Evolutionary conservation across 2,329 filamentous ascomycete genomes (phyloP), one percentile per base, ranked within the genome.

Genomic region (Ceratocystis cubensis): DNA sequence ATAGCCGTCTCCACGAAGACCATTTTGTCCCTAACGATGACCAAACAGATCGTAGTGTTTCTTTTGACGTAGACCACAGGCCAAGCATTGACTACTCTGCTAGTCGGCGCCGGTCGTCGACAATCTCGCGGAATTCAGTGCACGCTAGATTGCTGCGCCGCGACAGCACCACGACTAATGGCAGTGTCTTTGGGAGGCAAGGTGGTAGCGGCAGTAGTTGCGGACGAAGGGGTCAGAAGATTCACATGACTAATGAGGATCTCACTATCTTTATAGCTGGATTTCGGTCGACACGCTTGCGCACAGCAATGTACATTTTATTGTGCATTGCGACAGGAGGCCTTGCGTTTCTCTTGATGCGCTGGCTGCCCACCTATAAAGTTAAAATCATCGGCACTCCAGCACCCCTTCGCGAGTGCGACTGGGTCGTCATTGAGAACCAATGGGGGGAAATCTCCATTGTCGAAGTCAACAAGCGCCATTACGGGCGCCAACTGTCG

Each of bases 361-460:
- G 91, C 69, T 99, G 94, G 94, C 75, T 97, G 65, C 95, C 94
- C 4, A 83, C 86, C 67, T 96, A 90, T 90, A 86, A 89, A 71
- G 86, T 97, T 63, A 82, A 81, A 62, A 74, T 97, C 53, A 80
- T 89, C 50, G 94, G 94, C 33, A 82, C 79, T 65, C 78, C 85
- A 4, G 84, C 83, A 17, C 80, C 89, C 1, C 78, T 99, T 37
- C 81, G 82, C 65, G 84, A 88, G 65, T 94, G 90, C 72, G 82
- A 89, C 68, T 99, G 95, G 94, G 87, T 96, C 56, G 92, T 96
- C 33, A 84, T 97, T 70, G 94, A 96, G 82, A 96, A 99, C 72
- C 91, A 97, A 81, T 97, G 94, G 93, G 88, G 89, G 63, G 93
- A 97, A 75, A 88, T 97, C 75, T 81, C 82, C 13, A 83, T 94